Conservation (phyloP, 2,329 filamentous ascomycete genomes). For the Thielaviopsis punctulata region DNA sequence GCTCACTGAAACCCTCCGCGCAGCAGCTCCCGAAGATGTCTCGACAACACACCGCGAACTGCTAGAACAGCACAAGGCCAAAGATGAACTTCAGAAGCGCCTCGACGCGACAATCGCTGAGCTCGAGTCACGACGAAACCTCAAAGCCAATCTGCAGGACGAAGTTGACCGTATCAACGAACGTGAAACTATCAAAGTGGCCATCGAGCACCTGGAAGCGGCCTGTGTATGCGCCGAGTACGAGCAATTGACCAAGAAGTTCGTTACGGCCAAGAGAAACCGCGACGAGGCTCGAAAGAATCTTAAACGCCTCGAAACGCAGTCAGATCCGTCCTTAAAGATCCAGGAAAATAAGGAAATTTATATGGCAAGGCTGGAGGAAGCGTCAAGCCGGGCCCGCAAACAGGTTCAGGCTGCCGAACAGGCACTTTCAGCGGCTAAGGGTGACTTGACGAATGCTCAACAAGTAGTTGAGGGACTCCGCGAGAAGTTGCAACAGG, state of each 20-base stretch:
- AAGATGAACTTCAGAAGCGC: conserved; percentile 37
- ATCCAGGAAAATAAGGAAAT: conserved; percentile 10
- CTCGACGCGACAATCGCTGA: conserved; percentile 24
- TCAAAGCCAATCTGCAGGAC: conserved; percentile 56
- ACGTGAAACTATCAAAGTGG: conserved; percentile 32
- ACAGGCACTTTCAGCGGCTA: background rate
- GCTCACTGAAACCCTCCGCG: conserved; percentile 70
- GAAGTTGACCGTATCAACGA: conserved; percentile 75
- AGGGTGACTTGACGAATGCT: background rate
- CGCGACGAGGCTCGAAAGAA: conserved; percentile 21
- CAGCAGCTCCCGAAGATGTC: conserved; percentile 71
- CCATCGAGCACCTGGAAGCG: conserved; percentile 40
- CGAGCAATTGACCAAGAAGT: conserved; percentile 24
- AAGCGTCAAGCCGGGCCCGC: background rate
- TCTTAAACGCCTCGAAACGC: conserved; percentile 5
- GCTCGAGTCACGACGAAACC: conserved; percentile 44
- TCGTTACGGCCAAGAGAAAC: conserved; percentile 28
- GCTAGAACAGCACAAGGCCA: conserved; percentile 47
- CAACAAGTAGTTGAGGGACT: conserved; percentile 7
- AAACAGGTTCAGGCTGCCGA: background rate
- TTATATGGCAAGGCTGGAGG: background rate
- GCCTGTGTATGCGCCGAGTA: conserved; percentile 49
- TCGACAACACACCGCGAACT: conserved; percentile 59
- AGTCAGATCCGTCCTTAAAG: conserved; percentile 5
- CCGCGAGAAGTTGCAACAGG: conserved; percentile 13